A percentile compares a stretch with the other conserved stretches of the same genome.
Conservation (phyloP, 495 filamentous ascomycete genomes). For the Penicillium lividum region DNA sequence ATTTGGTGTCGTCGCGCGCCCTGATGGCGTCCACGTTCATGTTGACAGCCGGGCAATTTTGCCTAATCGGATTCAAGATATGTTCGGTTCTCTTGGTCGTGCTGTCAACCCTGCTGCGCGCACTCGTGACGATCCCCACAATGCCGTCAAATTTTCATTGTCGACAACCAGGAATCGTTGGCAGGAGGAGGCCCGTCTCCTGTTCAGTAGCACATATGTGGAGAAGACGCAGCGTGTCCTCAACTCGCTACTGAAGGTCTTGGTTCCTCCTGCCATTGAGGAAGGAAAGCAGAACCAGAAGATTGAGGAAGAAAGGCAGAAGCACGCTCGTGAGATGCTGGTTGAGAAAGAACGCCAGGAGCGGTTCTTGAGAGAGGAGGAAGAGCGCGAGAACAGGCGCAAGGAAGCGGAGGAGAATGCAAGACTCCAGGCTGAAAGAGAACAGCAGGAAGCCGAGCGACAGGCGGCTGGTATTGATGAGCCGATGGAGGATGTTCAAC, state of each 20-base stretch:
- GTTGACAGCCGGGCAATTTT: slow-evolving; percentile 51
- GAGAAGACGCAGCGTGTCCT: slow-evolving; percentile 75
- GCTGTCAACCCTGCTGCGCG: slow-evolving; percentile 44
- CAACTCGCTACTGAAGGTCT: slow-evolving; percentile 66
- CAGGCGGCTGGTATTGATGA: slow-evolving; percentile 48
- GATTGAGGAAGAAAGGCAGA: slow-evolving; percentile 49
- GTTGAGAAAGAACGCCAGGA: slow-evolving; percentile 52
- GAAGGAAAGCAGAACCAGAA: slow-evolving; percentile 66
- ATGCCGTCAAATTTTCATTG: slow-evolving; percentile 70
- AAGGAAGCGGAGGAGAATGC: slow-evolving; percentile 68
- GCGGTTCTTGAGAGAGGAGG: slow-evolving; percentile 59
- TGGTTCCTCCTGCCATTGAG: slow-evolving; percentile 83
- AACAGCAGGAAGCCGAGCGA: slow-evolving; percentile 48
- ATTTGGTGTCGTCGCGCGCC: slow-evolving; percentile 56
- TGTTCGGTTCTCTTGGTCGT: slow-evolving; percentile 53
- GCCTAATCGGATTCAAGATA: slow-evolving; percentile 57
- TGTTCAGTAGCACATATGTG: slow-evolving; percentile 67
- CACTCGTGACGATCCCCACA: slow-evolving; percentile 57
- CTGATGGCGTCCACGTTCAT: slow-evolving; percentile 60
- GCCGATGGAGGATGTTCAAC: slow-evolving; percentile 88
- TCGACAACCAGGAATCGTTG: slow-evolving; percentile 72
- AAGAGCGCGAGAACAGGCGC: slow-evolving; percentile 56
- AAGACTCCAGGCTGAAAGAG: slow-evolving; percentile 43
- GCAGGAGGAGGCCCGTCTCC: slow-evolving; percentile 86
- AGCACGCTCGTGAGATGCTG: slow-evolving; percentile 47